Evolutionary conservation across 2,329 filamentous ascomycete species (phyloP).

Genomic region (Hypoxylon rubiginosum): DNA sequence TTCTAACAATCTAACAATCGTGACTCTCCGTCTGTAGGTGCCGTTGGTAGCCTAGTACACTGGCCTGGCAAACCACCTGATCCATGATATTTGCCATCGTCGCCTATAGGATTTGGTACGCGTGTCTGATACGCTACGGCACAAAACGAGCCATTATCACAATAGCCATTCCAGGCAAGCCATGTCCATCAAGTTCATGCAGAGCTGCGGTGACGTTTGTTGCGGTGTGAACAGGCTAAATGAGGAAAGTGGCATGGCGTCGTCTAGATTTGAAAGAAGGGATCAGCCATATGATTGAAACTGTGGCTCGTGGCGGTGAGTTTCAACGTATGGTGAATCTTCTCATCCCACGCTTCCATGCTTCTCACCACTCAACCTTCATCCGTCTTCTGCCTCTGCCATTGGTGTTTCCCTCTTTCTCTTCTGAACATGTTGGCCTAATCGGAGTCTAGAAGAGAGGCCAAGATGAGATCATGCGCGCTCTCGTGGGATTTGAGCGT

Average conservation of each 20-base stretch:
- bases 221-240: conserved; percentile 45
- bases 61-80: conserved; percentile 13
- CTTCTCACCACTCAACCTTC: conserved; percentile 20
- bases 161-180: conserved; percentile 38
- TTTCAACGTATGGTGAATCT: conserved; percentile 39
- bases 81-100: conserved; percentile 24
- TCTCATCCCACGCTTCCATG: conserved; percentile 29
- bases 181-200: conserved; percentile 36
- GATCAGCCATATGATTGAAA: conserved; percentile 40
- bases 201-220: conserved; percentile 35
- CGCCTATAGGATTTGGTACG: conserved; percentile 21
- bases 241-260: conserved; percentile 38
- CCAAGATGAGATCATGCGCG: conserved; percentile 15
- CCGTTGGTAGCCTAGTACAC: neutral
- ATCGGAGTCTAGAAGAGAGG: conserved; percentile 13
- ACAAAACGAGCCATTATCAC: conserved; percentile 26
- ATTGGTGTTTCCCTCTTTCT: neutral
- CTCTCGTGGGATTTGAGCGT: conserved; percentile 1
- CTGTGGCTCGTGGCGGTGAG: conserved; percentile 47
- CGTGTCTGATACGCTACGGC: conserved; percentile 28
- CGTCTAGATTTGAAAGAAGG: conserved; percentile 28
- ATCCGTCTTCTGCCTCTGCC: neutral
- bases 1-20: conserved; percentile 17
- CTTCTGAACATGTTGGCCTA: neutral
- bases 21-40: conserved; percentile 21